Conservation (phyloP, 257 asterid genomes). For the Solanum chiquidenum region DNA sequence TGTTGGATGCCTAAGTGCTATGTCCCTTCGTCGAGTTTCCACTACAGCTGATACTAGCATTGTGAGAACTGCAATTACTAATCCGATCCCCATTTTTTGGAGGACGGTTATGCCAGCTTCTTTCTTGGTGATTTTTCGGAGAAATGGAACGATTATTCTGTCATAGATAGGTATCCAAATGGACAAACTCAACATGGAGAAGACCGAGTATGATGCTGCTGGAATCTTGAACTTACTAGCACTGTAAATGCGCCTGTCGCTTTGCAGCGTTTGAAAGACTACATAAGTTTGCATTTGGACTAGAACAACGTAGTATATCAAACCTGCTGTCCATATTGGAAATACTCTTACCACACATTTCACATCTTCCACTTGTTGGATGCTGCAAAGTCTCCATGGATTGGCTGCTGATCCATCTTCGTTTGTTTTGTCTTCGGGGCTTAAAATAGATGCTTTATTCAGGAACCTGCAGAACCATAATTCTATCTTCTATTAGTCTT, state of each 20-base stretch:
- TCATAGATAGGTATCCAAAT: conserved; percentile 22
- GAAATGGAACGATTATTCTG: conserved; percentile 13
- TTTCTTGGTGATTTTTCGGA: conserved; percentile 3
- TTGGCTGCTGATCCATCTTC: conserved; percentile 20
- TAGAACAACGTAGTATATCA: not conserved
- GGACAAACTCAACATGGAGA: conserved; percentile 14
- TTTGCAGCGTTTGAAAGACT: conserved; percentile 16
- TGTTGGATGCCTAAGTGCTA: conserved; percentile 4
- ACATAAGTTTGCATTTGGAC: conserved; percentile 7
- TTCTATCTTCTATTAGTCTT: not conserved
- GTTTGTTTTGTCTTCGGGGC: conserved; percentile 5
- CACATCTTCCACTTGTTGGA: conserved; percentile 27
- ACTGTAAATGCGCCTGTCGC: conserved; percentile 10
- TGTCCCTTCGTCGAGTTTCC: conserved; percentile 2
- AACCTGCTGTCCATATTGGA: conserved; percentile 19
- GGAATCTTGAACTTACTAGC: conserved; percentile 12
- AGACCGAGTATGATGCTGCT: conserved; percentile 16
- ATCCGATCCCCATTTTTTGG: conserved; percentile 20
- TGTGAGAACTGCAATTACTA: not conserved
- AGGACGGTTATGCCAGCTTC: conserved; percentile 22
- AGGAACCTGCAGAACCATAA: conserved; percentile 3
- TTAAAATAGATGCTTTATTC: conserved; percentile 15
- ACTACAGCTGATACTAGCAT: conserved; percentile 14
- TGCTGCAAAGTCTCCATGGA: conserved; percentile 20
- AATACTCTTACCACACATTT: conserved; percentile 16